A percentile compares a stretch with the other conserved stretches of the same genome.
Evolutionary conservation across 2,329 filamentous ascomycete genomes (phyloP).

Genomic region (Passalora sequoiae): DNA sequence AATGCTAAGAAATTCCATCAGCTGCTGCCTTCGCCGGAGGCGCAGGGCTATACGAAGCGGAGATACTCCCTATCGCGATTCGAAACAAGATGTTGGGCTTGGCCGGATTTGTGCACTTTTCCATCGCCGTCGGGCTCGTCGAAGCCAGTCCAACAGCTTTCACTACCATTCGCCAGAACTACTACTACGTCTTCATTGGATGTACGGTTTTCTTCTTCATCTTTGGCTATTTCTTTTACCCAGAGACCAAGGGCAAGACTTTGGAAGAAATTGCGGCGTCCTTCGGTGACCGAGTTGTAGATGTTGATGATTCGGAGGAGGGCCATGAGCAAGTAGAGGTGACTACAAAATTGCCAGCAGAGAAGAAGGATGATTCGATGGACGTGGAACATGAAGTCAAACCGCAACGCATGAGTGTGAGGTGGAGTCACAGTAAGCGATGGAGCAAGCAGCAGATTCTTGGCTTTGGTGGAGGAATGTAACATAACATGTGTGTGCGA

Average conservation of each 20-base stretch:
- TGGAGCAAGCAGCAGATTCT: too few species aligned
- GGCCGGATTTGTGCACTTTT: constrained; percentile 47
- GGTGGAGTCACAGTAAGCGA: too few species aligned
- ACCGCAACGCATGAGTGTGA: too few species aligned
- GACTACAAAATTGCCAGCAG: too few species aligned
- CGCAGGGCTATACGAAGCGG: constrained; percentile 37
- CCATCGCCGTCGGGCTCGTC: constrained; percentile 35
- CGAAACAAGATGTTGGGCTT: constrained; percentile 54
- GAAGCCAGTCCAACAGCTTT: constrained; percentile 50
- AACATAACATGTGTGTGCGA: too few species aligned
- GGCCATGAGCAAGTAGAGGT: too few species aligned
- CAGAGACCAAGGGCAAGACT: constrained; percentile 33
- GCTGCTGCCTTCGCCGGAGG: background rate
- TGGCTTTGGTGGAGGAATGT: too few species aligned
- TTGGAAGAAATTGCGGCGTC: constrained; percentile 31
- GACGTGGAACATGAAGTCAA: too few species aligned
- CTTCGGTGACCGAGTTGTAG: constrained; percentile 32
- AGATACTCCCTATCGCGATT: constrained; percentile 50
- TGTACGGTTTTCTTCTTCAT: constrained; percentile 50
- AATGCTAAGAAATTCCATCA: background rate
- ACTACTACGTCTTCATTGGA: constrained; percentile 56
- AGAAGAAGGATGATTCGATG: too few species aligned
- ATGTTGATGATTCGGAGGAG: too few species aligned
- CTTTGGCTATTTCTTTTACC: constrained; percentile 53
- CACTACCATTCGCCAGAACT: constrained; percentile 53